Evolutionary conservation across 1,284 basidiomycete genomes (phyloP), one percentile per base, ranked within the genome.

Genomic region (Sparassis latifolia): DNA sequence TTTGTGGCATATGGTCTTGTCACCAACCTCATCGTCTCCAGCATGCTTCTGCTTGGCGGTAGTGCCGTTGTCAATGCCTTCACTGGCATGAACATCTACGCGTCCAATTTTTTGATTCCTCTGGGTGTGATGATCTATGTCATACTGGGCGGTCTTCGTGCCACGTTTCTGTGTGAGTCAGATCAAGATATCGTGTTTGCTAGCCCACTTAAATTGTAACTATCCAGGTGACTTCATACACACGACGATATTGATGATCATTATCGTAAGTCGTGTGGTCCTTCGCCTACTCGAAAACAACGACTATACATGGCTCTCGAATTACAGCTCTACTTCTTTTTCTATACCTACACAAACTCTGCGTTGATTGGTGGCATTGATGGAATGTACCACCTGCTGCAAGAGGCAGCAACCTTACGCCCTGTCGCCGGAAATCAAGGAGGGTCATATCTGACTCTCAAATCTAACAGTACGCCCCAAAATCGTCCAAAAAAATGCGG

Each of bases 21-120:
- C 3, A 10, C 28, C 10, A 43, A 48, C 37, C 33, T 48, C 20
- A 44, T 49, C 33, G 48, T 49, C 12, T 49, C 48, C 9, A 49
- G 48, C 48, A 49, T 49, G 48, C 41, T 52, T 5, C 38, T 52
- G 12, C 47, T 52, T 44, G 51, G 51, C 35, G 74, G 73, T 0
- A 63, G 62, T 4, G 73, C 72, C 0, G 73, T 74, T 2, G 71
- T 77, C 41, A 62, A 64, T 31, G 66, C 67, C 30, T 61, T 81
- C 10, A 79, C 78, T 0, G 72, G 72, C 2, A 72, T 75, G 66
- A 65, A 62, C 53, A 71, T 69, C 5, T 57, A 71, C 47, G 74
- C 74, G 2, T 54, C 52, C 2, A 55, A 51, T 31, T 59, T 57
- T 35, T 46, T 59, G 20, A 48, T 59, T 5, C 58, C 58, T 3